These are phyloP conservation scores for Gynandropsis gynandra DNA, from an alignment of 345 rosid genomes.

Conservation along the genomic window DNA sequence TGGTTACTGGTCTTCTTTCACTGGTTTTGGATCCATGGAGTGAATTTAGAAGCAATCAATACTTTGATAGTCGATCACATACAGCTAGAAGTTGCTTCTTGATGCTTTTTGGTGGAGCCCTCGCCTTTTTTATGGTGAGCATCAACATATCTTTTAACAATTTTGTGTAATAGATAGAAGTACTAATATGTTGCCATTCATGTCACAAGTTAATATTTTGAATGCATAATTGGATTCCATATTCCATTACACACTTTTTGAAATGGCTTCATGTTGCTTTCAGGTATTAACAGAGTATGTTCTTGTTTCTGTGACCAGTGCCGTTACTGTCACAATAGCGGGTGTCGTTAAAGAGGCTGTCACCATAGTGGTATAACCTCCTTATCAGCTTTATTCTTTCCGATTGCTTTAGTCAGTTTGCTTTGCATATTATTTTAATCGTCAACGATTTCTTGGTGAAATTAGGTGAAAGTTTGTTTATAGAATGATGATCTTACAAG, in stretches of 20 bases:
- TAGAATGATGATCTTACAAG: slow-evolving; percentile 3
- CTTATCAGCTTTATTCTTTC: not conserved
- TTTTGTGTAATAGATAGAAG: slow-evolving; percentile 5
- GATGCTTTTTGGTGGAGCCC: slow-evolving; percentile 93
- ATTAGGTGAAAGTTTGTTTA: slow-evolving; percentile 9
- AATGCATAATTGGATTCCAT: too few relatives aligned
- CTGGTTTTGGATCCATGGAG: slow-evolving; percentile 91
- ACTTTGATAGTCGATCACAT: slow-evolving; percentile 76
- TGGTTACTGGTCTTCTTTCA: slow-evolving; percentile 72
- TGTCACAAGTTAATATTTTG: slow-evolving; percentile 11
- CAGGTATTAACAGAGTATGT: slow-evolving; percentile 92
- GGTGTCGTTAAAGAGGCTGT: slow-evolving; percentile 99
- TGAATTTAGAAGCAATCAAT: slow-evolving; percentile 57
- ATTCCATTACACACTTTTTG: too few relatives aligned
- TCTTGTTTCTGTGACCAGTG: slow-evolving; percentile 97
- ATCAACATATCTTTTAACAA: slow-evolving; percentile 1
- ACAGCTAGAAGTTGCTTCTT: slow-evolving; percentile 73
- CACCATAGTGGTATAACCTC: slow-evolving; percentile 70
- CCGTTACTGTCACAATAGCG: slow-evolving; percentile 95
- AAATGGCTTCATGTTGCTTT: slow-evolving; percentile 4
- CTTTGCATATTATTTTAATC: not conserved
- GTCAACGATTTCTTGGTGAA: not conserved
- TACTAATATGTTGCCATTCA: not conserved
- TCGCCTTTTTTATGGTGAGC: slow-evolving; percentile 90
- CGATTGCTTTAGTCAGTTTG: slow-evolving; percentile 7